phyloP scores from a whole-genome alignment of 2,329 filamentous ascomycete genomes.

The Sporothrix euskadiensis region DNA sequence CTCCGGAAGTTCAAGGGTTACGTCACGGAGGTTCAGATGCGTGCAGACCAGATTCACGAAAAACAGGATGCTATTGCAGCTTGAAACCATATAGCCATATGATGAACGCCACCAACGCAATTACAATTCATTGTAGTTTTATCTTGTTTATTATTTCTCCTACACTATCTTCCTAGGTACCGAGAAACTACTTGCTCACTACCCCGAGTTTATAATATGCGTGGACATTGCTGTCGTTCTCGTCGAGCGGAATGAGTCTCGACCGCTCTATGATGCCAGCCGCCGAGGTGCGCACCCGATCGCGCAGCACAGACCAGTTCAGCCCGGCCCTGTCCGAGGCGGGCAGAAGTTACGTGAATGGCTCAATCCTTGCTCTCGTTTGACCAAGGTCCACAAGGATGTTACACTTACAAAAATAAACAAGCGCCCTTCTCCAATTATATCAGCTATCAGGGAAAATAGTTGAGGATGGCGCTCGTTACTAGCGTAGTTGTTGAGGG shows the following conservation, averaged over 20 bases:
- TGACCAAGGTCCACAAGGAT: too few species aligned
- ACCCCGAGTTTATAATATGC: neutral
- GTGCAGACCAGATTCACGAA: constrained; percentile 46
- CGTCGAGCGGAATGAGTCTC: neutral
- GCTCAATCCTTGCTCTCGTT: too few species aligned
- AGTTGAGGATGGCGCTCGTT: too few species aligned
- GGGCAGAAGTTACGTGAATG: constrained; percentile 1
- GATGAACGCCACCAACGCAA: neutral
- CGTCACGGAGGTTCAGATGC: constrained; percentile 38
- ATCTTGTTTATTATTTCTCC: neutral
- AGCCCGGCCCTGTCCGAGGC: neutral
- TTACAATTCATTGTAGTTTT: neutral
- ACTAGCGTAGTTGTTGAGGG: too few species aligned
- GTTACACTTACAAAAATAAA: too few species aligned
- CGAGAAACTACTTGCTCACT: neutral
- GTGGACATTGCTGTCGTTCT: constrained; percentile 1
- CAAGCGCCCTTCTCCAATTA: too few species aligned
- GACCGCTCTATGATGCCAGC: constrained; percentile 9
- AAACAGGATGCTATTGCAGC: constrained; percentile 10
- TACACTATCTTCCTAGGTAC: neutral
- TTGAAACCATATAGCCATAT: neutral
- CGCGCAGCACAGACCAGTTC: constrained; percentile 14
- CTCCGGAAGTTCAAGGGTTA: constrained; percentile 28
- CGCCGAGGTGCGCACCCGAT: neutral
- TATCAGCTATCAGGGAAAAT: too few species aligned